Evolutionary conservation across 495 filamentous ascomycete species (phyloP), one percentile per base, ranked within the genome.

Genomic region (Venustampulla echinocandica): DNA sequence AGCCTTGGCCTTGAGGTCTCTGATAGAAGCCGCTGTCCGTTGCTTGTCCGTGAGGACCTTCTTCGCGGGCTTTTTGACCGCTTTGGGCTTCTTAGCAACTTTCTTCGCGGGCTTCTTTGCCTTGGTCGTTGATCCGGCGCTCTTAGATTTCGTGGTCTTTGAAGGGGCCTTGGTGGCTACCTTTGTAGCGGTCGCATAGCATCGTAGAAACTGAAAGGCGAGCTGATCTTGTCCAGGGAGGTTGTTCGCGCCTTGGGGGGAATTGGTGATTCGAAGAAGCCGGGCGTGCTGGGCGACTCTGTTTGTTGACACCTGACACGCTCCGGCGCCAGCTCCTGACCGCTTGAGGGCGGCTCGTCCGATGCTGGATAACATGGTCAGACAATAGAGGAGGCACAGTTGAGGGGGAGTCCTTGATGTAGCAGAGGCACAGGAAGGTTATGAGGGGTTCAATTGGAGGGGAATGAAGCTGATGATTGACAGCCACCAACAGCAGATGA

Each of bases 291-390:
- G 54, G 18, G 51, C 17, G 46, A 42, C 44, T 52, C 35, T 21
- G 24, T 54, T 54, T 45, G 50, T 54, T 54, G 53, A 52, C n/a
- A n/a, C n/a, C n/a, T n/a, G n/a, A n/a, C n/a, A n/a, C 14, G 37
- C 40, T 23, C 34, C 37, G 17, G 57, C 55, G 37, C 50, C 53
- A 36, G 61, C 40, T 21, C 37, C 37, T 7, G 27, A 7, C 10
- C 62, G 57, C 44, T 51, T 44, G 20, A 61, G 49, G 3, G 66
- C 56, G 35, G 55, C 52, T 48, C 64, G 63, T 41, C 60, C 62
- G 17, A 67, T 56, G 19, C 51, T 57, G 45, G 57, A 62, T 24
- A 69, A 47, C 66, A 69, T 69, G 37, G n/a, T 54, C 4, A 13
- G 5, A 14, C 37, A 5, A 5, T 7, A 20, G 9, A 17, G 10